These are phyloP conservation scores for Phylloporus sp. DNA, from an alignment of 768 basidiomycete species.

Conservation along the genomic window DNA sequence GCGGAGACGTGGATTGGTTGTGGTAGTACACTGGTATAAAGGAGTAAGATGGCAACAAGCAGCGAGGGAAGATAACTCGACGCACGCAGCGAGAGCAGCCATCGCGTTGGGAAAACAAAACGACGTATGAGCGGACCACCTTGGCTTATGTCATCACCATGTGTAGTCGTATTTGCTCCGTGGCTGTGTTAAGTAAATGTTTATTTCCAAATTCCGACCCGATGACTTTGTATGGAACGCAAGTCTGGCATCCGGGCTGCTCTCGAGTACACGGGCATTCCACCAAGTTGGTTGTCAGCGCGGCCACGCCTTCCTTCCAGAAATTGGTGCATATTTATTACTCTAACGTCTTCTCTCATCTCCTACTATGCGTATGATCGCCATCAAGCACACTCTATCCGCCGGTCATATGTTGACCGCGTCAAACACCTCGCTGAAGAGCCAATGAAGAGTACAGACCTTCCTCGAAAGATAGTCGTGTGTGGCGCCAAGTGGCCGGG, in stretches of 20 bases:
- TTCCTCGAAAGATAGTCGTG: slow-evolving; percentile 77
- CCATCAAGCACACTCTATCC: slow-evolving; percentile 70
- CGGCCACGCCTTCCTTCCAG: slow-evolving; percentile 84
- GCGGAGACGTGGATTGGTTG: slow-evolving; percentile 53
- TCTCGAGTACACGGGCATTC: slow-evolving; percentile 66
- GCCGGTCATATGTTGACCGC: slow-evolving; percentile 70
- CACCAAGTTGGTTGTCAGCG: slow-evolving; percentile 76
- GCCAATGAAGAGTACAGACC: slow-evolving; percentile 58
- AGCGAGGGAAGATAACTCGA: slow-evolving; percentile 15
- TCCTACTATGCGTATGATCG: slow-evolving; percentile 88
- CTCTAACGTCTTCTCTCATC: slow-evolving; percentile 63
- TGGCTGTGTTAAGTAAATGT: slow-evolving; percentile 24
- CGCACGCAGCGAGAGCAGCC: slow-evolving; percentile 77
- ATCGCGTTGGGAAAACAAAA: slow-evolving; percentile 32
- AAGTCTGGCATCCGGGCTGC: slow-evolving; percentile 57
- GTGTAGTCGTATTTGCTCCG: slow-evolving; percentile 20
- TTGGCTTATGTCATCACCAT: slow-evolving; percentile 18
- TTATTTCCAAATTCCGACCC: slow-evolving; percentile 21
- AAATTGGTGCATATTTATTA: slow-evolving; percentile 93
- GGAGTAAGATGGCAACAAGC: not conserved
- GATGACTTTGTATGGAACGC: slow-evolving; percentile 11
- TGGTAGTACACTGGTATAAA: slow-evolving; percentile 56
- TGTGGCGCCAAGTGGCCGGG: slow-evolving; percentile 91
- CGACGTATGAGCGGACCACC: slow-evolving; percentile 5
- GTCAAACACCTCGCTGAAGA: slow-evolving; percentile 77